These are phyloP conservation scores for Mycosphaerelloides madeirae DNA, from an alignment of 2,329 filamentous ascomycete genomes.

Conservation along the genomic window DNA sequence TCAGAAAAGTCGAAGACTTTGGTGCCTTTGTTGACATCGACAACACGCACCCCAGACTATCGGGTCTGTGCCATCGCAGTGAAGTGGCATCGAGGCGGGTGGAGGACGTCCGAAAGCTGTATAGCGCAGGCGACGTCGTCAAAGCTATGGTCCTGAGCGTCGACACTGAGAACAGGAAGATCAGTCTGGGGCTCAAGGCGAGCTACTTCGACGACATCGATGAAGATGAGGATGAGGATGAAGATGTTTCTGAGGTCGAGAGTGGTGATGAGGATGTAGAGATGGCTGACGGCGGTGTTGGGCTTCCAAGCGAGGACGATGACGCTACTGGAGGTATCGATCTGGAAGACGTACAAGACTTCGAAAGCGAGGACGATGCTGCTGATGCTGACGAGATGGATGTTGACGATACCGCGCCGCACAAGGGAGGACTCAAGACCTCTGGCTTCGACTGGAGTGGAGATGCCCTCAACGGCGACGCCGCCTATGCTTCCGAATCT, in stretches of 20 bases:
- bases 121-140: constrained; percentile 84
- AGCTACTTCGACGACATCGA: constrained; percentile 71
- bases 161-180: constrained; percentile 66
- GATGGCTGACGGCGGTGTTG: constrained; percentile 36
- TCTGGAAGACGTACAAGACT: constrained; percentile 30
- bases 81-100: constrained; percentile 84
- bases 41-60: constrained; percentile 72
- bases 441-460: constrained; percentile 87
- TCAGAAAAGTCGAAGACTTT: constrained; percentile 91
- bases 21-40: constrained; percentile 92
- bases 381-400: constrained; percentile 45
- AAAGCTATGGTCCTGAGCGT: constrained; percentile 85
- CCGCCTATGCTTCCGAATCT: constrained; percentile 51
- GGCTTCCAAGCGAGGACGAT: constrained; percentile 12
- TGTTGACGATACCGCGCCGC: constrained; percentile 31
- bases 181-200: constrained; percentile 88
- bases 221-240: constrained; percentile 43
- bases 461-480: constrained; percentile 48
- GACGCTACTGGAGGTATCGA: constrained; percentile 20
- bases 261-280: constrained; percentile 31
- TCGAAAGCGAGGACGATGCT: constrained; percentile 45
- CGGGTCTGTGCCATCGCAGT: constrained; percentile 85
- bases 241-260: constrained; percentile 18
- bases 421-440: constrained; percentile 53
- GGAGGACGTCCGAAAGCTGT: constrained; percentile 81